Base-by-base conservation (phyloP, 148 eudicot species). In the Chenopodium suecicum region DNA sequence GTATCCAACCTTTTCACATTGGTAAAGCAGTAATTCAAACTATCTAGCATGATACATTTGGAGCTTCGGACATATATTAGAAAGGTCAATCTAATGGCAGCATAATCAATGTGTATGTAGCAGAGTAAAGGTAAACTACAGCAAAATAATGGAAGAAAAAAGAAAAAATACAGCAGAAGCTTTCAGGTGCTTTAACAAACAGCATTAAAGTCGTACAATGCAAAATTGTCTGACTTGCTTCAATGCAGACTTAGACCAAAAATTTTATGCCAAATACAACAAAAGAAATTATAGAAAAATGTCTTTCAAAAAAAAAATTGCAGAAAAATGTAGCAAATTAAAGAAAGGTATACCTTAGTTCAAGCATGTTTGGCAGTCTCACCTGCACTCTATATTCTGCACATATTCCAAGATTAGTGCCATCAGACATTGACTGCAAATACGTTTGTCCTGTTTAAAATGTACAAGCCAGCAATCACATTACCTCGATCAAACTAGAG, bases 281-380 rank as follows among this genome's bases (percentile, higher is more conserved):
- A 0, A 65, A 29, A 14, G 58, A 13, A 47, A 46, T 58, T 12
- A 1, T 11, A 31, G 32, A 34, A 46, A 25, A 67, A 14, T 8
- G n/a, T 19, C 32, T 31, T 31, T 31, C 32, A 31, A 31, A 9
- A 65, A 29, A 23, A 37, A 7, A 47, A 46, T 58, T 12, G 9
- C 1, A 31, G 32, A 34, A 46, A 25, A 67, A 9, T 8, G n/a
- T 19, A 78, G 48, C 19, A 75, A 68, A 17, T 74, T 11, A 76
- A 47, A 68, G 37, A 37, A 63, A 27, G 60, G 25, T 23, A 29
- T 41, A 77, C 80, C 76, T 58, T 76, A 69, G 63, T 47, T 74
- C 23, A 41, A 70, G 48, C 0, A 58, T 2, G 60, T 9, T 3
- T 68, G n/a, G 58, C 48, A 58, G 19, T 58, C 44, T 60, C 77